Evolutionary conservation across 2,329 filamentous ascomycete species (phyloP).

Genomic region (Pseudogymnoascus sp.): DNA sequence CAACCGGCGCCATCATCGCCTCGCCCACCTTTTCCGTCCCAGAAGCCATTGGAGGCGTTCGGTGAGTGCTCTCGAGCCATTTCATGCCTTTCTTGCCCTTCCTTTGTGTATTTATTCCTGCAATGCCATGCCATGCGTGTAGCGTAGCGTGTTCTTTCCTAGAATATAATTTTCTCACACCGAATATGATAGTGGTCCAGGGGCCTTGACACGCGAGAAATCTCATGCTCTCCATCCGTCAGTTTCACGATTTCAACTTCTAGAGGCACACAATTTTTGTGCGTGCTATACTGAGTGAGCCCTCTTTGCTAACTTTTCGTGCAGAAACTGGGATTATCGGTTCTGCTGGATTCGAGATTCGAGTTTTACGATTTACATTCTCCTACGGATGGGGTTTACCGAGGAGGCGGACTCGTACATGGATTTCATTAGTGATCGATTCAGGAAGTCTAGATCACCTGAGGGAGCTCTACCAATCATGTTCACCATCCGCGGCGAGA

Average conservation of each 20-base stretch:
- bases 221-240: background rate
- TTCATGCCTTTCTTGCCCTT: background rate
- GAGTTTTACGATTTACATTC: constrained; percentile 70
- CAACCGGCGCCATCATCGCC: constrained; percentile 69
- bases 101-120: background rate
- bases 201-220: background rate
- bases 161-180: background rate
- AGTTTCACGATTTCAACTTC: background rate
- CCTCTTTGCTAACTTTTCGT: background rate
- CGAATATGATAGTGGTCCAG: background rate
- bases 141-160: background rate
- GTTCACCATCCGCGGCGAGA: constrained; percentile 70
- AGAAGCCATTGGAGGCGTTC: constrained; percentile 59
- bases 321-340: constrained; percentile 61
- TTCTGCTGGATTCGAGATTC: constrained; percentile 72
- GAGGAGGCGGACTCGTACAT: constrained; percentile 73
- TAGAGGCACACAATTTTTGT: background rate
- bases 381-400: constrained; percentile 67
- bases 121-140: background rate
- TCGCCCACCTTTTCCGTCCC: constrained; percentile 71
- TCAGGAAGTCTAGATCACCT: constrained; percentile 50
- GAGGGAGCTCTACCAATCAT: constrained; percentile 66
- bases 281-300: background rate
- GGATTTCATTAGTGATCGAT: constrained; percentile 65
- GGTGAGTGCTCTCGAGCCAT: constrained; percentile 27